Percentiles rank a stretch among this genome's conserved stretches.
Conservation (phyloP, 2,329 filamentous ascomycete genomes). For the Pseudogymnoascus sp. region DNA sequence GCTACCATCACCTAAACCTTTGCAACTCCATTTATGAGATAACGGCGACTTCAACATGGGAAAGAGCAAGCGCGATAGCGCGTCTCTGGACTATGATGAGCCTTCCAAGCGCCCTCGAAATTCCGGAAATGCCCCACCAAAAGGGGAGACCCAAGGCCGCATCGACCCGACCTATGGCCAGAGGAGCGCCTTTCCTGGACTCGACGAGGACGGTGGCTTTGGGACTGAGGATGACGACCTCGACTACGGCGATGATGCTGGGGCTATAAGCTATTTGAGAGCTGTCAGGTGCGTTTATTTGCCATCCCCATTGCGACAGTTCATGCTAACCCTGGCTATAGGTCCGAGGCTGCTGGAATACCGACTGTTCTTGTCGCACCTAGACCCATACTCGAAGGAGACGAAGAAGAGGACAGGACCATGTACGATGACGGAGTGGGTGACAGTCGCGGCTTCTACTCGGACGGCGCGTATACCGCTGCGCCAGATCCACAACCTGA, state of each 20-base stretch:
- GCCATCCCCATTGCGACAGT: neutral
- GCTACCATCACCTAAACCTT: neutral
- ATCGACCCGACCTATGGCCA: slow-evolving; percentile 64
- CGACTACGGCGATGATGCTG: slow-evolving; percentile 60
- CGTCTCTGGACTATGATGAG: slow-evolving; percentile 3
- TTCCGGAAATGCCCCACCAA: neutral
- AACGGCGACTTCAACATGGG: neutral
- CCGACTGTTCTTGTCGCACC: slow-evolving; percentile 65
- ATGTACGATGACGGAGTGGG: slow-evolving; percentile 45
- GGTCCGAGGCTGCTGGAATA: slow-evolving; percentile 67
- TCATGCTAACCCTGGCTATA: slow-evolving; percentile 46
- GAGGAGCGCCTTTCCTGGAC: slow-evolving; percentile 63
- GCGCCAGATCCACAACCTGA: slow-evolving; percentile 34
- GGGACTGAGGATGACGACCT: slow-evolving; percentile 41
- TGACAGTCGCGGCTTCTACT: slow-evolving; percentile 59
- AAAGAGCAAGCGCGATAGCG: slow-evolving; percentile 2
- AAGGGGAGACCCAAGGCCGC: slow-evolving; percentile 22
- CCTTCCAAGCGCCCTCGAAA: neutral
- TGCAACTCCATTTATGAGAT: neutral
- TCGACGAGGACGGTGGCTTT: slow-evolving; percentile 39
- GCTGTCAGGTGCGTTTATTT: slow-evolving; percentile 57
- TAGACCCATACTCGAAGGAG: slow-evolving; percentile 33
- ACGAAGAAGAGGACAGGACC: slow-evolving; percentile 33
- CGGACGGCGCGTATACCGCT: slow-evolving; percentile 73
- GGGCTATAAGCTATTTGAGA: slow-evolving; percentile 58